Conservation (phyloP, 2,329 filamentous ascomycete genomes). For the Periconia digitata region DNA sequence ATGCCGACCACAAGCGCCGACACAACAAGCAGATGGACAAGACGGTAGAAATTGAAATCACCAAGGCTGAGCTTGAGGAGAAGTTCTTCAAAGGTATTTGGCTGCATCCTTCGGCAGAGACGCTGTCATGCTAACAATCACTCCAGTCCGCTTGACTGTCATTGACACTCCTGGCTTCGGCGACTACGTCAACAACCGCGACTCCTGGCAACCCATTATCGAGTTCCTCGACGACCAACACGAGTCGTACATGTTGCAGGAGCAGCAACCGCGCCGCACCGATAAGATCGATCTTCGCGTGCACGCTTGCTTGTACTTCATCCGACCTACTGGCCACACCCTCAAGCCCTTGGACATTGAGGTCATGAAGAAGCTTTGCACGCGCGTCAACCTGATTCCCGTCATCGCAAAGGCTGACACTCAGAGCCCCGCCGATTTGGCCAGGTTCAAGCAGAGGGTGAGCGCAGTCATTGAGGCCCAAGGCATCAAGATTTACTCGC, state of each 20-base stretch:
- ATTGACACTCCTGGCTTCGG: constrained; percentile 99
- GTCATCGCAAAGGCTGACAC: constrained; percentile 99
- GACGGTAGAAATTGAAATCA: constrained; percentile 99
- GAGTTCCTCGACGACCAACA: constrained; percentile 99
- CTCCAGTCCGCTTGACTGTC: constrained; percentile 90
- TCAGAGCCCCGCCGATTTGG: constrained; percentile 85
- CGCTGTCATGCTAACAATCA: constrained; percentile 20
- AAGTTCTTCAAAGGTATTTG: constrained; percentile 98
- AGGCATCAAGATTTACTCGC: constrained; percentile 99
- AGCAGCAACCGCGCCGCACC: constrained; percentile 95
- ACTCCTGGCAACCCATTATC: constrained; percentile 99
- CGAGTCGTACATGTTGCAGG: constrained; percentile 99
- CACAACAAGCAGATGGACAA: constrained; percentile 99
- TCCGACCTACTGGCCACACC: constrained; percentile 96
- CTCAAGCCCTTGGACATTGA: constrained; percentile 98
- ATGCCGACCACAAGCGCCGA: constrained; percentile 98
- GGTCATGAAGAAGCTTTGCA: constrained; percentile 99
- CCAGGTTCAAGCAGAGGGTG: constrained; percentile 94
- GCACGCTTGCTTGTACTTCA: constrained; percentile 98
- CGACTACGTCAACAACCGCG: constrained; percentile 99
- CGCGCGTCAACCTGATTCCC: constrained; percentile 96
- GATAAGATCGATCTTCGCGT: constrained; percentile 99
- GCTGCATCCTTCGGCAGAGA: neutral
- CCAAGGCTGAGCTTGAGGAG: constrained; percentile 99
- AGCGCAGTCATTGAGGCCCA: constrained; percentile 95